These are phyloP conservation scores for Penicillium sp. DNA, from an alignment of 2,329 filamentous ascomycete genomes.

Conservation along the genomic window DNA sequence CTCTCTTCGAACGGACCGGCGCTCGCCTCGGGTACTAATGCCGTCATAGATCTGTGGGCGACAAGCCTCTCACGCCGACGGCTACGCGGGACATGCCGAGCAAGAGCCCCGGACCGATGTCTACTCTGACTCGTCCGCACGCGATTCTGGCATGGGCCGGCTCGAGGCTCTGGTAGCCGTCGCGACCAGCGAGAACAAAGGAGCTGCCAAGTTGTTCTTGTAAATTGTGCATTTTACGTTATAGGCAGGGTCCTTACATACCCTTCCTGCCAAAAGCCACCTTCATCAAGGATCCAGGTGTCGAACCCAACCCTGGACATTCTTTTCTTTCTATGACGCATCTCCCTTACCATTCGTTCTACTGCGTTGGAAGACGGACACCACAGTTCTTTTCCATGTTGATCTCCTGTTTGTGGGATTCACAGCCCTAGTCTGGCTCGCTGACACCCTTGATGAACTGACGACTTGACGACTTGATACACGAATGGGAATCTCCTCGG, in stretches of 20 bases:
- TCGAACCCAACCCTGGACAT: not conserved
- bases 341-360: not conserved
- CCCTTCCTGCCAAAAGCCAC: slow-evolving; percentile 3
- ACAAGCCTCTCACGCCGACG: slow-evolving; percentile 26
- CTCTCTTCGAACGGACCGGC: slow-evolving; percentile 21
- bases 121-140: slow-evolving; percentile 25
- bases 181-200: slow-evolving; percentile 45
- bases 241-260: not conserved
- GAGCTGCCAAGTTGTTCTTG: slow-evolving; percentile 30
- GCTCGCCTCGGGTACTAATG: slow-evolving; percentile 27
- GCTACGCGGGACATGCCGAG: slow-evolving; percentile 27
- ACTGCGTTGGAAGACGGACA: not conserved
- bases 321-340: slow-evolving; percentile 3
- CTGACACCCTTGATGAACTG: slow-evolving; percentile 29
- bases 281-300: too few relatives aligned
- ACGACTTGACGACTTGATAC: slow-evolving; percentile 36
- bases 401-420: slow-evolving; percentile 7
- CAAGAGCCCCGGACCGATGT: slow-evolving; percentile 26
- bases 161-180: slow-evolving; percentile 49
- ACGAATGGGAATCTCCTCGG: slow-evolving; percentile 22
- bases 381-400: not conserved
- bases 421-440: not conserved
- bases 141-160: slow-evolving; percentile 41
- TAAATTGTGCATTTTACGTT: slow-evolving; percentile 16
- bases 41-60: slow-evolving; percentile 33